A percentile compares a stretch with the other conserved stretches of the same genome.
Evolutionary conservation across 352 stramenopile species (phyloP).

Genomic region (Globisporangium megalacanthum): DNA sequence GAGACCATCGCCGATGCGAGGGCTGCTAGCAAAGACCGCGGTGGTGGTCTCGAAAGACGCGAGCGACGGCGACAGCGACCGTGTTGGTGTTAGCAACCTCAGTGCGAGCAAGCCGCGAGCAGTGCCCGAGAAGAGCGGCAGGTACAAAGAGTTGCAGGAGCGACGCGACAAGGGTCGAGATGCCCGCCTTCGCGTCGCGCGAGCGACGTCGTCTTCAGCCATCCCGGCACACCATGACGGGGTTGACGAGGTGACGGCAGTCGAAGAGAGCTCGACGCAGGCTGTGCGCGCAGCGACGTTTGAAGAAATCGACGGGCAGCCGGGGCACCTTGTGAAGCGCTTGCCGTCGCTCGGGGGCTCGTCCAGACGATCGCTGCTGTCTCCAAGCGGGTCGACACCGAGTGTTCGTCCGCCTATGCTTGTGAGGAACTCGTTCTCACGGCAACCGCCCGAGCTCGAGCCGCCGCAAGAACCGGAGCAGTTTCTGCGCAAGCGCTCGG

Average conservation of each 20-base stretch:
- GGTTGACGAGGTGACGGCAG: background rate
- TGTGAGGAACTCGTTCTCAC: background rate
- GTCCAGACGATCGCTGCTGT: conserved; percentile 1
- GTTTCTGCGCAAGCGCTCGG: conserved; percentile 41
- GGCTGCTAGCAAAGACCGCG: background rate
- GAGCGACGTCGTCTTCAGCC: conserved; percentile 6
- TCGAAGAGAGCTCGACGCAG: background rate
- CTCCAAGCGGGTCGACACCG: background rate
- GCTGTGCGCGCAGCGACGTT: background rate
- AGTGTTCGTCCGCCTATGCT: background rate
- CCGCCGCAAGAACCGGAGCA: conserved; percentile 36
- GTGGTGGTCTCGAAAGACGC: background rate
- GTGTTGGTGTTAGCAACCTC: background rate
- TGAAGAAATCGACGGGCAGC: conserved; percentile 5
- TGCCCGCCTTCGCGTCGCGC: conserved; percentile 29
- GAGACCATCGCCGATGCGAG: background rate
- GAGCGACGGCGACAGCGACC: background rate
- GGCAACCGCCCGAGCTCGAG: conserved; percentile 5
- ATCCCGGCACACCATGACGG: conserved; percentile 1
- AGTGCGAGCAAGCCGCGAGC: conserved; percentile 6
- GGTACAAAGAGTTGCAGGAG: conserved; percentile 54
- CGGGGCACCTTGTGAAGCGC: conserved; percentile 3
- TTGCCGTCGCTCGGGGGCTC: conserved; percentile 3
- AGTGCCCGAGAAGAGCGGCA: conserved; percentile 55
- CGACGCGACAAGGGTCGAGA: conserved; percentile 50